phyloP scores from a whole-genome alignment of 768 basidiomycete species.

The Trametes meyenii region DNA sequence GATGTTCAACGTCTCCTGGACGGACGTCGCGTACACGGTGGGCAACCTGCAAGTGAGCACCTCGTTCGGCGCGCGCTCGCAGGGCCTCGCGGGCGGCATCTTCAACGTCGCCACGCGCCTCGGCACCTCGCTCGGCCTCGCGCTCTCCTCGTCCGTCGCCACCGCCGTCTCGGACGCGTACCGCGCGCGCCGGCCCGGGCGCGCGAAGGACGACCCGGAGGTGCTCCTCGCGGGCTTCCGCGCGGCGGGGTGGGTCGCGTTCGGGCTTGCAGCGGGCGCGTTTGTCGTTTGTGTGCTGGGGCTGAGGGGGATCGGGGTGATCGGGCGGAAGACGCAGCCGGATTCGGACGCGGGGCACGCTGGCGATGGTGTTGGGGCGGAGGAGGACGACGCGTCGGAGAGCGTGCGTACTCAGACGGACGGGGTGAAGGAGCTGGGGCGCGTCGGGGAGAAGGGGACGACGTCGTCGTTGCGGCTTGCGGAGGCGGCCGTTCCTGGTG shows the following conservation, averaged over 20 bases:
- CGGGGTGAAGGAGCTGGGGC: too few relatives aligned
- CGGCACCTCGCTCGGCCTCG: background rate
- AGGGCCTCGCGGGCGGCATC: constrained; percentile 39
- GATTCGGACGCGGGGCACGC: too few relatives aligned
- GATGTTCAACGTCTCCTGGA: constrained; percentile 34
- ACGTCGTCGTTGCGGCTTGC: too few relatives aligned
- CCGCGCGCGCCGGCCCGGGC: background rate
- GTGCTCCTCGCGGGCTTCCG: background rate
- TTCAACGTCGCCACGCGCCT: constrained; percentile 40
- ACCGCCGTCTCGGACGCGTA: background rate
- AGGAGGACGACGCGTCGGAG: too few relatives aligned
- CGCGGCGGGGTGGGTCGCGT: background rate
- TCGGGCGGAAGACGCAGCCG: background rate
- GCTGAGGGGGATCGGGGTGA: background rate
- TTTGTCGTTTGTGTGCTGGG: background rate
- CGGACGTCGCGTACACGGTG: constrained; percentile 38
- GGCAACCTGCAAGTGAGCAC: constrained; percentile 37
- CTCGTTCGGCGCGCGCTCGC: constrained; percentile 37
- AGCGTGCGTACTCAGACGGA: too few relatives aligned
- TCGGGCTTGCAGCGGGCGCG: background rate
- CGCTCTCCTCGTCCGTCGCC: constrained; percentile 4
- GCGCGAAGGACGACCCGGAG: background rate
- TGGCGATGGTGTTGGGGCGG: too few relatives aligned
- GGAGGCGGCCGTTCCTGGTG: too few relatives aligned
- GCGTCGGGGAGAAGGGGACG: too few relatives aligned